Evolutionary conservation across 1,284 basidiomycete genomes (phyloP), one percentile per base, ranked within the genome.

Genomic region (Ceratorhiza oryzae-sativae): DNA sequence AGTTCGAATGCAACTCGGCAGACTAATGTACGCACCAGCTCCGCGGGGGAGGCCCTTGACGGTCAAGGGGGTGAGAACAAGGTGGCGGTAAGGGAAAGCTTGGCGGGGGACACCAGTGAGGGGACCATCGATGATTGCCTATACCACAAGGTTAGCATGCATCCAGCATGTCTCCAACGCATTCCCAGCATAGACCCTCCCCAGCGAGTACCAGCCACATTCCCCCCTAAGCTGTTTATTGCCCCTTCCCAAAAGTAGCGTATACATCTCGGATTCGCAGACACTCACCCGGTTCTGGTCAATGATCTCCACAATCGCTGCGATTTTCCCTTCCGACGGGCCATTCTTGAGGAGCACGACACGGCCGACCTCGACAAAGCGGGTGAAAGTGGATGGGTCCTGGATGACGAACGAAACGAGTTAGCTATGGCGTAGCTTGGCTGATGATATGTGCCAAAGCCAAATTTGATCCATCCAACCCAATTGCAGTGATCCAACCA

Each of bases 311-410:
- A 90, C 90, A 80, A 99, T 96, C 77, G 95, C 92, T 76, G 97
- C 97, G 80, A 98, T 93, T 83, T 92, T 92, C 79, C 95, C 95
- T 74, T 89, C 86, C 74, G 85, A 87, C 75, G 93, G 93, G 75
- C 96, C 97, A 76, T 91, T 84, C 83, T 93, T 94, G 85, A 98
- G 87, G 84, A 98, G 94, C 82, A 98, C 94, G 77, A 98, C 96
- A 79, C 97, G 94, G 82, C 96, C 97, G 81, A 98, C 94, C 89
- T 98, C 93, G 81, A 98, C 96, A 85, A 96, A 98, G 76, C 95
- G 94, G 85, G 92, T 91, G 88, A 98, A 98, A 82, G 90, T 94
- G 79, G 93, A 94, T 79, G 91, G 82, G 72, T 76, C 78, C 80
- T 81, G 70, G 6, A 2, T 45, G 9, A 18, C 13, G 30, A 20